These are phyloP conservation scores for Friedmanniomyces endolithicus DNA, from an alignment of 495 filamentous ascomycete genomes.

Conservation along the genomic window DNA sequence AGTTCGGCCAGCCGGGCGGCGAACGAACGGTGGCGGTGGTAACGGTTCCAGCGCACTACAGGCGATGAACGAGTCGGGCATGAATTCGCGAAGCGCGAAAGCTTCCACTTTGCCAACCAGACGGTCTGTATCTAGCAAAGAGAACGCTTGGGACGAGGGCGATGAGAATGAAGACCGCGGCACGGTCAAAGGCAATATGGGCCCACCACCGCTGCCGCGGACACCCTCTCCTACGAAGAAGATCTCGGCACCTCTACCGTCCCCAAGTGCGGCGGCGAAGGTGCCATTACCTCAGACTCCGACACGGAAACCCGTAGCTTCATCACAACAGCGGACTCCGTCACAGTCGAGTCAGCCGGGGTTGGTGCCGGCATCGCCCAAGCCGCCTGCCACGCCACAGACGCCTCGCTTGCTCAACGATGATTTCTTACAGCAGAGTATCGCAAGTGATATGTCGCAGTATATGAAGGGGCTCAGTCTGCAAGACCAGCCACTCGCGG, in stretches of 20 bases:
- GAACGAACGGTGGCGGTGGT: constrained; percentile 26
- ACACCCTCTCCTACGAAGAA: constrained; percentile 36
- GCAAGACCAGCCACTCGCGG: constrained; percentile 9
- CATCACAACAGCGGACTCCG: constrained; percentile 22
- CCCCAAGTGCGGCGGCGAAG: constrained; percentile 41
- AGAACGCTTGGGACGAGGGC: constrained; percentile 18
- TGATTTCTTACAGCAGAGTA: constrained; percentile 28
- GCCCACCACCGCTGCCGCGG: constrained; percentile 46
- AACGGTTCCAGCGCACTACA: constrained; percentile 35
- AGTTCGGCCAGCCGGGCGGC: constrained; percentile 49
- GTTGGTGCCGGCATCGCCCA: constrained; percentile 6
- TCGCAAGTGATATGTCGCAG: constrained; percentile 28
- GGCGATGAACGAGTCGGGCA: constrained; percentile 59
- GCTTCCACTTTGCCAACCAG: constrained; percentile 17
- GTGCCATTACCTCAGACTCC: constrained; percentile 51
- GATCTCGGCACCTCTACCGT: constrained; percentile 27
- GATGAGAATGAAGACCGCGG: constrained; percentile 14
- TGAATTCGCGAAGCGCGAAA: constrained; percentile 46
- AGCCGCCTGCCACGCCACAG: constrained; percentile 17
- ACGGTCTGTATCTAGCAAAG: constrained; percentile 19
- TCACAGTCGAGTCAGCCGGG: constrained; percentile 11
- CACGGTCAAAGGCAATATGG: constrained; percentile 21
- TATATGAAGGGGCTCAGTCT: constrained; percentile 18
- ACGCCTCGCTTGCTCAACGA: constrained; percentile 24
- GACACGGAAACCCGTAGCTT: constrained; percentile 18